Base-by-base conservation (phyloP, 768 basidiomycete species). In the Auricularia sp. region DNA sequence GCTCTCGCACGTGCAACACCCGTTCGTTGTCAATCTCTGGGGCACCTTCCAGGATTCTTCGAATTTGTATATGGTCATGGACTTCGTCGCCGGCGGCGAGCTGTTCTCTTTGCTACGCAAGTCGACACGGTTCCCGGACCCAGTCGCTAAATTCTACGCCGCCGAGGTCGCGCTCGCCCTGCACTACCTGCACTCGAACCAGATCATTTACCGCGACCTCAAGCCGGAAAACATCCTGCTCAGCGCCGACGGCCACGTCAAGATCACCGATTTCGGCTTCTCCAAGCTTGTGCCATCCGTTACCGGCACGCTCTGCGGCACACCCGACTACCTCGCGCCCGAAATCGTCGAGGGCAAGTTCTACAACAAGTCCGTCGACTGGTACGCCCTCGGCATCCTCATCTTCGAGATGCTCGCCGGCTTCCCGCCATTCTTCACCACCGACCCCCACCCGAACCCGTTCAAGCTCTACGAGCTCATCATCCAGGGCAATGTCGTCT, bases 401-500 rank as follows among this genome's bases (percentile, higher is more conserved):
- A 90, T 95, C 64, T 99, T 90, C 73, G 97, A 99, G 76, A 98
- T 98, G 95, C 83, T 99, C 54, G 93, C 91, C 0, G 97, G 97
- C 7, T 87, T 90, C 34, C 93, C 95, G 34, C 97, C 97, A 0
- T 98, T 93, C 79, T 95, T 97, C 76, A 88, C 91, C 73, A 79
- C 83, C 33, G 91, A 93, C 72, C 84, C 80, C 59, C 56, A 59
- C 16, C 56, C 56, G 34, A 91, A 93, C 71, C 95, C 91, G 23
- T 84, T 95, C 70, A 78, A 84, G 54, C 82, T 98, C 51, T 98
- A 99, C 75, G 93, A 97, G 74, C 90, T 90, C 75, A 98, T 99
- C 69, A 81, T 88, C 56, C 77, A 80, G 61, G 90, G 93, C 42
- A 87, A 91, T 18, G 87, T 96, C 72, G 83, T 83, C 58, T 97